These are phyloP conservation scores for Carex cristatella DNA, from an alignment of 176 grass and related monocot species.

Conservation along the genomic window DNA sequence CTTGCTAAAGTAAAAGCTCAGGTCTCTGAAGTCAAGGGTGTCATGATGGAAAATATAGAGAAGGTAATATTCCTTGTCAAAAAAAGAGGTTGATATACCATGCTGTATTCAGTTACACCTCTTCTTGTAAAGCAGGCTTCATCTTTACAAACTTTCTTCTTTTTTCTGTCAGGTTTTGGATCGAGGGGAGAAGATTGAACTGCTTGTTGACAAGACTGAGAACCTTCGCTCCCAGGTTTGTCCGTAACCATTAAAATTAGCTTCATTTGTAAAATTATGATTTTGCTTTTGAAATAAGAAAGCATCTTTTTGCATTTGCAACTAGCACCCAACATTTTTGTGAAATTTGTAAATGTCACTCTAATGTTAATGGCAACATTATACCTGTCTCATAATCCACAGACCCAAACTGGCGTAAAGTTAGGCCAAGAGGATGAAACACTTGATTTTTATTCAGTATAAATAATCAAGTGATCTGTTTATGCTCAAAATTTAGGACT, in stretches of 20 bases:
- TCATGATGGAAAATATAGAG: slow-evolving; percentile 96
- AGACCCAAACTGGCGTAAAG: background rate
- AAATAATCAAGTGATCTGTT: background rate
- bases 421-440: background rate
- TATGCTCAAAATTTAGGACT: background rate
- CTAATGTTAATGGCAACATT: background rate
- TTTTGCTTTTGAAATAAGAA: background rate
- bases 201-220: slow-evolving; percentile 81
- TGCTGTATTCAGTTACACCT: background rate
- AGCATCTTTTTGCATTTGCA: background rate
- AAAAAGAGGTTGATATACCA: background rate
- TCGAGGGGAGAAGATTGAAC: slow-evolving; percentile 81
- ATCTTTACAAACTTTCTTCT: background rate
- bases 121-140: background rate
- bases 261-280: background rate
- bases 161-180: slow-evolving; percentile 51
- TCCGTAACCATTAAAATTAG: background rate
- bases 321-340: background rate
- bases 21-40: slow-evolving; percentile 86
- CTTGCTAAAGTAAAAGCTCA: slow-evolving; percentile 89
- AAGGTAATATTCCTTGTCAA: slow-evolving; percentile 33
- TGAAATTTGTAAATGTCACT: background rate
- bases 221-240: slow-evolving; percentile 77
- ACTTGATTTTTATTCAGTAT: background rate
- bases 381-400: background rate